Percentiles rank a stretch among this genome's conserved stretches.
Conservation (phyloP, 2,329 filamentous ascomycete genomes). For the Tolypocladium capitatum region DNA sequence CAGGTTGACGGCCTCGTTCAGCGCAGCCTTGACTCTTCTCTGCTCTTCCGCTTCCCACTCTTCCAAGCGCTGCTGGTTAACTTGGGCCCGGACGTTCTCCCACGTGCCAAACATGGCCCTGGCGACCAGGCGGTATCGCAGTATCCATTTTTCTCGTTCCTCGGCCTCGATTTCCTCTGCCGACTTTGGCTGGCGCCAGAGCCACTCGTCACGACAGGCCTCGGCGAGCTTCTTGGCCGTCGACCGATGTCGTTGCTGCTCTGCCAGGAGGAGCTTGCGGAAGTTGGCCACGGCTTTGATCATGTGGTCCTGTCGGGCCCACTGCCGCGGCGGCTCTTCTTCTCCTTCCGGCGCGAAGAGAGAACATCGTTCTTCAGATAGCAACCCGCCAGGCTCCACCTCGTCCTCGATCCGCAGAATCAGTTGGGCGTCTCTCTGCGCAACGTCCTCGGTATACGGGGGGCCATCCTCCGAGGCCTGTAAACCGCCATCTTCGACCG, state of each 20-base stretch:
- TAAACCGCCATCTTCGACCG: slow-evolving; percentile 47
- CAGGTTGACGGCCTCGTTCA: slow-evolving; percentile 60
- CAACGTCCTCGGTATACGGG: slow-evolving; percentile 46
- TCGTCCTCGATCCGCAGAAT: slow-evolving; percentile 60
- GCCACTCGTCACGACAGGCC: slow-evolving; percentile 65
- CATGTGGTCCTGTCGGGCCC: slow-evolving; percentile 78
- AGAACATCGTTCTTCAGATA: slow-evolving; percentile 58
- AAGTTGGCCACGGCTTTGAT: slow-evolving; percentile 69
- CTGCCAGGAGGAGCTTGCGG: slow-evolving; percentile 62
- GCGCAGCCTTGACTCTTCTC: slow-evolving; percentile 49
- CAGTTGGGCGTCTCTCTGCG: slow-evolving; percentile 53
- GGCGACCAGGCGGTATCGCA: slow-evolving; percentile 59
- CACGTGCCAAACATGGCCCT: slow-evolving; percentile 43
- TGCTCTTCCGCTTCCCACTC: slow-evolving; percentile 56
- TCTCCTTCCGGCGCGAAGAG: slow-evolving; percentile 58
- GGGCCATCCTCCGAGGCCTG: slow-evolving; percentile 40
- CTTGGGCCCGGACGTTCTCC: slow-evolving; percentile 50
- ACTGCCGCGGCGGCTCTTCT: slow-evolving; percentile 66
- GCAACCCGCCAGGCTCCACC: slow-evolving; percentile 58
- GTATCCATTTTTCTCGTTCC: slow-evolving; percentile 51
- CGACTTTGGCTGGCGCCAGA: slow-evolving; percentile 58
- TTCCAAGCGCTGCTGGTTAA: slow-evolving; percentile 44
- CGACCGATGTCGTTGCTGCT: slow-evolving; percentile 65
- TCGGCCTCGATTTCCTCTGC: slow-evolving; percentile 74
- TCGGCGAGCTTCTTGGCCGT: slow-evolving; percentile 68